phyloP scores from a whole-genome alignment of 176 grass and related monocot genomes.

The Saccharum spontaneum region DNA sequence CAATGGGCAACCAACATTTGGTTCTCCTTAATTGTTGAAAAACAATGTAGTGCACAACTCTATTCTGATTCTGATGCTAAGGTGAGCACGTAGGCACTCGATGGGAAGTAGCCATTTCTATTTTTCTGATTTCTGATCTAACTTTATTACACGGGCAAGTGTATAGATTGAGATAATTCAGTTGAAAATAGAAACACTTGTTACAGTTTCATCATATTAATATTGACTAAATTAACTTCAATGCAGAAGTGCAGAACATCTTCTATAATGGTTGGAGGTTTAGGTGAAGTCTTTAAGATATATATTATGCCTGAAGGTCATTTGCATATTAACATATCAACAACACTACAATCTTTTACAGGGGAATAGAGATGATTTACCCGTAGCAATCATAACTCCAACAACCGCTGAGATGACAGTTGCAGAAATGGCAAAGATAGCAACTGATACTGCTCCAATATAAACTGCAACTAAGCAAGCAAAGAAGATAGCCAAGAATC shows the following conservation, averaged over 20 bases:
- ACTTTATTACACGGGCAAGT: not conserved
- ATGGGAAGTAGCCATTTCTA: not conserved
- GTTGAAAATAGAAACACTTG: not conserved
- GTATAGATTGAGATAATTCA: not conserved
- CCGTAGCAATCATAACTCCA: slow-evolving; percentile 60
- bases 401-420: slow-evolving; percentile 65
- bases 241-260: not conserved
- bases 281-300: not conserved
- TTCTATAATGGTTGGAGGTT: not conserved
- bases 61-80: not conserved
- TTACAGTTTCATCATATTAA: not conserved
- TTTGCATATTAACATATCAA: slow-evolving; percentile 9
- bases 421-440: slow-evolving; percentile 59
- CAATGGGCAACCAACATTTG: not conserved
- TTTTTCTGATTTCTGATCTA: not conserved
- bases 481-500: slow-evolving; percentile 90
- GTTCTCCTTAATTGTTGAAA: not conserved
- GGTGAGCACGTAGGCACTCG: not conserved
- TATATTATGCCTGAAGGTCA: not conserved
- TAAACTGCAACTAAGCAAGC: slow-evolving; percentile 72
- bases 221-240: not conserved
- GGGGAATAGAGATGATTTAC: slow-evolving; percentile 34
- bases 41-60: not conserved
- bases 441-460: slow-evolving; percentile 67
- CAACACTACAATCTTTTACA: not conserved